phyloP scores from a whole-genome alignment of 768 basidiomycete genomes.

The Auricularia auricula-judae region DNA sequence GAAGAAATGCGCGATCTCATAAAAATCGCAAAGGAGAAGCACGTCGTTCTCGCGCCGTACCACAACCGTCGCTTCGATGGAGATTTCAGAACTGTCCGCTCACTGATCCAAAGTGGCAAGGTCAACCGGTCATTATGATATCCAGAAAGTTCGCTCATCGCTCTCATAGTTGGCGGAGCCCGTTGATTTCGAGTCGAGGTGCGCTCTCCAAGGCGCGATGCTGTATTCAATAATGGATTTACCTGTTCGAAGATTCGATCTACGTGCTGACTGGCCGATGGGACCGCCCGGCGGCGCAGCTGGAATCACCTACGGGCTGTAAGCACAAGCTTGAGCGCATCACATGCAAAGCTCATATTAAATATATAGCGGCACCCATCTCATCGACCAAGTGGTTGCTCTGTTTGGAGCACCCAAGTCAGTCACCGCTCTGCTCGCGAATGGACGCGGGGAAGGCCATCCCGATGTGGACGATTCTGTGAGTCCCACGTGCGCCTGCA shows the following conservation, averaged over 20 bases:
- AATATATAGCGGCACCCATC: constrained; percentile 56
- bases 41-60: constrained; percentile 45
- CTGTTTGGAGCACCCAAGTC: constrained; percentile 66
- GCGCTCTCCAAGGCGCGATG: neutral
- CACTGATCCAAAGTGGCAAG: constrained; percentile 33
- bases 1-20: constrained; percentile 51
- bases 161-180: constrained; percentile 36
- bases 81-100: constrained; percentile 58
- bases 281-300: constrained; percentile 47
- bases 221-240: too few species aligned
- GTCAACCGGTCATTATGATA: neutral
- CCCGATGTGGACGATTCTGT: constrained; percentile 59
- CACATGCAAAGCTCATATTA: too few species aligned
- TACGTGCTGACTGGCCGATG: neutral
- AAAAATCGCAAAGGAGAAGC: constrained; percentile 44
- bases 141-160: neutral
- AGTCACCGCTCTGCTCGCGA: constrained; percentile 61
- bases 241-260: neutral
- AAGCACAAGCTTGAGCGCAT: constrained; percentile 38
- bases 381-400: constrained; percentile 65
- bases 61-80: constrained; percentile 74
- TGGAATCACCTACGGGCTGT: constrained; percentile 68
- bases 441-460: constrained; percentile 54
- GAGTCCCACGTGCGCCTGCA: constrained; percentile 11
- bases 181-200: constrained; percentile 54